Evolutionary conservation across 1,139 yeast genomes (phyloP).

Genomic region (Sugiyamaella paludigena): DNA sequence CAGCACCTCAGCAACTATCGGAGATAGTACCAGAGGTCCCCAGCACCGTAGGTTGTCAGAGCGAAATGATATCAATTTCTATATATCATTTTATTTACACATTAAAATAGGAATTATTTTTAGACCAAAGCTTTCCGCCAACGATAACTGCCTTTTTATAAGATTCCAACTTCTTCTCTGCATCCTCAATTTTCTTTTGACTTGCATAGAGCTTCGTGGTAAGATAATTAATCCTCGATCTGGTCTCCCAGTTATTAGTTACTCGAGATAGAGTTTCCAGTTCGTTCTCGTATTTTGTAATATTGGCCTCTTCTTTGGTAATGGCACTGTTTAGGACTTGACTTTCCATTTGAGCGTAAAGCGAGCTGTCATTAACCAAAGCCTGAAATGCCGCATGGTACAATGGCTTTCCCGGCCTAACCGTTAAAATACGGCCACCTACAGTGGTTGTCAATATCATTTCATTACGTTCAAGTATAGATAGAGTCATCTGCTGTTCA

Average conservation of each 20-base stretch:
- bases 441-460: slow-evolving; percentile 65
- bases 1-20: too few species aligned
- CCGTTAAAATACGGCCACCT: slow-evolving; percentile 66
- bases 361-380: slow-evolving; percentile 55
- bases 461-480: slow-evolving; percentile 76
- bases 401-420: slow-evolving; percentile 81
- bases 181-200: slow-evolving; percentile 43
- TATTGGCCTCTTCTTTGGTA: slow-evolving; percentile 59
- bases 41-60: too few species aligned
- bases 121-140: not conserved
- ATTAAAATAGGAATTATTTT: not conserved
- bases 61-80: slow-evolving; percentile 1
- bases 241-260: slow-evolving; percentile 50
- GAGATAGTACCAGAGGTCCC: too few species aligned
- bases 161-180: slow-evolving; percentile 37
- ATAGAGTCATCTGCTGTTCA: slow-evolving; percentile 52
- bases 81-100: too few species aligned
- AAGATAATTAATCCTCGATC: slow-evolving; percentile 61
- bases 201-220: slow-evolving; percentile 56
- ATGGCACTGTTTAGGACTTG: slow-evolving; percentile 56
- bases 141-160: slow-evolving; percentile 23
- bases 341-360: slow-evolving; percentile 63
- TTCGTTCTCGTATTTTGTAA: slow-evolving; percentile 67
- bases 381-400: slow-evolving; percentile 75
- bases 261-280: slow-evolving; percentile 54